Conservation (phyloP, 768 basidiomycete genomes). For the Lyophyllum decastes region DNA sequence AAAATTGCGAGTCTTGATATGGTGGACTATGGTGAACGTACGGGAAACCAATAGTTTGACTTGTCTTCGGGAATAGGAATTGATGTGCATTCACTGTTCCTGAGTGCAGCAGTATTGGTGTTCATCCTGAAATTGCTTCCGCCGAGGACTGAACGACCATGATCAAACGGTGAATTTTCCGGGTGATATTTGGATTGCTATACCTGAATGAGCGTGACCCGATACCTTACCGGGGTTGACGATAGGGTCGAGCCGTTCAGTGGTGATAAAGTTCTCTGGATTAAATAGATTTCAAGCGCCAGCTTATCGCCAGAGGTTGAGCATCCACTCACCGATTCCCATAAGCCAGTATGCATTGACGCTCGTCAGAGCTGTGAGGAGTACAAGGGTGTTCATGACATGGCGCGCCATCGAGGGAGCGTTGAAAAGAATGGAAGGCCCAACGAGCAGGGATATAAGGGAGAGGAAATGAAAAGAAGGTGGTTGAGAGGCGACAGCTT, state of each 20-base stretch:
- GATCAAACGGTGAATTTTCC: background rate
- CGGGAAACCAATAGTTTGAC: constrained; percentile 55
- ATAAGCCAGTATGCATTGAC: constrained; percentile 49
- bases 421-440: constrained; percentile 28
- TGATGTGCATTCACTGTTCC: constrained; percentile 52
- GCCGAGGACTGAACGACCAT: constrained; percentile 29
- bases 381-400: constrained; percentile 31
- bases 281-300: background rate
- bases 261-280: constrained; percentile 44
- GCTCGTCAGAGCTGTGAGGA: constrained; percentile 31
- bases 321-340: constrained; percentile 34
- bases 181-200: background rate
- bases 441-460: constrained; percentile 21
- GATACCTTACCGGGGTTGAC: constrained; percentile 47
- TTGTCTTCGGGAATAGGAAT: constrained; percentile 55
- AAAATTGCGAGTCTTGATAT: background rate
- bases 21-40: too few species aligned
- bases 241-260: constrained; percentile 52
- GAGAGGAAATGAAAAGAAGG: constrained; percentile 21
- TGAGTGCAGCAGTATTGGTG: constrained; percentile 40
- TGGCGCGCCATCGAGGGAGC: constrained; percentile 20
- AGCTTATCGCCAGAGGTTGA: background rate
- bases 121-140: constrained; percentile 52
- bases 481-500: constrained; percentile 12
- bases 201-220: constrained; percentile 50